Percentiles rank a stretch among this genome's conserved stretches.
Conservation (phyloP, 345 rosid genomes). For the Sisymbrium irio region DNA sequence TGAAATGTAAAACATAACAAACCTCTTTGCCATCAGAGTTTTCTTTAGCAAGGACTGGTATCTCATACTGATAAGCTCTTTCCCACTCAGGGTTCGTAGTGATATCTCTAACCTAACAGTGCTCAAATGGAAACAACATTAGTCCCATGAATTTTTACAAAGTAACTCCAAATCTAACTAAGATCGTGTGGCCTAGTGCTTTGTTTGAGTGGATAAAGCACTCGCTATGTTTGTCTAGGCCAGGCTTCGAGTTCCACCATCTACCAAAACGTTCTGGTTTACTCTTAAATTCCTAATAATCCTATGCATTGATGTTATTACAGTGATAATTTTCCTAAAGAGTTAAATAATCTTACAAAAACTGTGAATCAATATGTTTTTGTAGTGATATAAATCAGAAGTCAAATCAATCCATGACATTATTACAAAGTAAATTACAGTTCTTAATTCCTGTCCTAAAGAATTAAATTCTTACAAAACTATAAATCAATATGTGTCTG, state of each 20-base stretch:
- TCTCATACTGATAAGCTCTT: conserved; percentile 72
- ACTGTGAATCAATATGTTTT: not conserved
- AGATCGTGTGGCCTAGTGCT: not conserved
- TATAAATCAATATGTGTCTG: no score
- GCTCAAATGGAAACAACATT: not conserved
- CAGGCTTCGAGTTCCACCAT: not conserved
- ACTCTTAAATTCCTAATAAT: no score
- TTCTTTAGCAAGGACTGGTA: conserved; percentile 71
- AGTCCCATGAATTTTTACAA: not conserved
- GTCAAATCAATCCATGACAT: not conserved
- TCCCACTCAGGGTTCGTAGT: conserved; percentile 80
- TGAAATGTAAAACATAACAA: conserved; percentile 4
- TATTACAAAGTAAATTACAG: not conserved
- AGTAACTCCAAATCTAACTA: not conserved
- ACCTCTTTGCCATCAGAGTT: conserved; percentile 73
- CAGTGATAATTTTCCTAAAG: no score
- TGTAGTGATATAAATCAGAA: not conserved
- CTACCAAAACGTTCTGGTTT: not conserved
- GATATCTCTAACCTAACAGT: conserved; percentile 67
- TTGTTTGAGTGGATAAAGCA: not conserved
- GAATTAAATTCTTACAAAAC: no score
- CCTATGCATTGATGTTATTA: no score
- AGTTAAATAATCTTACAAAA: not conserved
- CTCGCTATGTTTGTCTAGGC: not conserved
- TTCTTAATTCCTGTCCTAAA: no score